Evolutionary conservation across 148 eudicot species (phyloP).

Genomic region (Dianthus caryophyllus): DNA sequence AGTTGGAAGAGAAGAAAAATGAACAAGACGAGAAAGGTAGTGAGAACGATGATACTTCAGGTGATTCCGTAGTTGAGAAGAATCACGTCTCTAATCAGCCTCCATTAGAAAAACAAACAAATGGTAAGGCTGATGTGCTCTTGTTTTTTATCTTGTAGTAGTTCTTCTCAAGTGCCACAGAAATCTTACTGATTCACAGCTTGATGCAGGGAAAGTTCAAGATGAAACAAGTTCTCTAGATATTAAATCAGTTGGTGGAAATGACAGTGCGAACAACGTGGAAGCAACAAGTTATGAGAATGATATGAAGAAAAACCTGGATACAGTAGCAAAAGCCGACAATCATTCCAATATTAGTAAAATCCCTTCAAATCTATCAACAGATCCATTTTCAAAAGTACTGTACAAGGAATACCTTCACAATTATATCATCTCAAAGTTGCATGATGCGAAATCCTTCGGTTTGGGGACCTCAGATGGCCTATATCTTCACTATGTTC

Average conservation of each 20-base stretch:
- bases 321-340: slow-evolving; percentile 19
- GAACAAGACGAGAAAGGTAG: slow-evolving; percentile 26
- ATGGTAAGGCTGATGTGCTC: slow-evolving; percentile 22
- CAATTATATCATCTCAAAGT: slow-evolving; percentile 42
- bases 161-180: slow-evolving; percentile 1
- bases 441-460: slow-evolving; percentile 32
- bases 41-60: slow-evolving; percentile 22
- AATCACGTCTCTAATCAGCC: slow-evolving; percentile 16
- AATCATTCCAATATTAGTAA: slow-evolving; percentile 17
- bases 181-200: slow-evolving; percentile 32
- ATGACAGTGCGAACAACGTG: slow-evolving; percentile 9
- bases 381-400: slow-evolving; percentile 35
- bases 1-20: slow-evolving; percentile 53
- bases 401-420: slow-evolving; percentile 46
- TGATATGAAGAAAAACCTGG: slow-evolving; percentile 18
- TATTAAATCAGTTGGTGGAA: slow-evolving; percentile 16
- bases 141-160: slow-evolving; percentile 20
- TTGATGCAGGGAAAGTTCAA: slow-evolving; percentile 37
- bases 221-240: slow-evolving; percentile 26
- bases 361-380: slow-evolving; percentile 26
- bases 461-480: slow-evolving; percentile 42
- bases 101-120: slow-evolving; percentile 20
- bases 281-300: slow-evolving; percentile 17
- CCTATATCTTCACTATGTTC: slow-evolving; percentile 60
- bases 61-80: slow-evolving; percentile 24